A percentile compares a stretch with the other conserved stretches of the same genome.
phyloP scores from a whole-genome alignment of 805 yeast species.

The Suhomyces pyralidae region DNA sequence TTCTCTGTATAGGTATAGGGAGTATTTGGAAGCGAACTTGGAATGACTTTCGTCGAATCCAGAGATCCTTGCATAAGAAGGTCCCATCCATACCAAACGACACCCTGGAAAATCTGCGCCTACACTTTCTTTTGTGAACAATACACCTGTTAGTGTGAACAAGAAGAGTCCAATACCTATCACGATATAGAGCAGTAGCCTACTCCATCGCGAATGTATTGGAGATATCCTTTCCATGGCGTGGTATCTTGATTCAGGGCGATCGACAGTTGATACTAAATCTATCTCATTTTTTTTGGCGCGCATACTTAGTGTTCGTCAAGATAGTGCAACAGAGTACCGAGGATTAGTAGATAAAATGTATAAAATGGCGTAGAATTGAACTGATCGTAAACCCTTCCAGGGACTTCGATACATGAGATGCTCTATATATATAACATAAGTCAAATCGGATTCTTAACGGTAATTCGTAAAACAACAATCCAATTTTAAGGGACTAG shows the following conservation, averaged over 20 bases:
- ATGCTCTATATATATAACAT: not conserved
- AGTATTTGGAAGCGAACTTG: slow-evolving; percentile 73
- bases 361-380: not conserved
- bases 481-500: not conserved
- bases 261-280: not conserved
- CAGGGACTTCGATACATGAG: not conserved
- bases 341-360: no score
- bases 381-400: not conserved
- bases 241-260: not conserved
- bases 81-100: slow-evolving; percentile 72
- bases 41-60: slow-evolving; percentile 73
- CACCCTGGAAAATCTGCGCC: slow-evolving; percentile 49
- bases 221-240: not conserved
- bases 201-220: slow-evolving; percentile 2
- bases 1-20: slow-evolving; percentile 83
- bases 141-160: slow-evolving; percentile 12
- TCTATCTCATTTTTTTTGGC: not conserved
- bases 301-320: not conserved
- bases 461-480: not conserved
- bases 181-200: slow-evolving; percentile 10
- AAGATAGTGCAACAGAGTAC: not conserved
- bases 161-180: slow-evolving; percentile 16
- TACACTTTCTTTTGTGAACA: slow-evolving; percentile 13
- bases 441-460: not conserved
- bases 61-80: slow-evolving; percentile 71